A percentile compares a stretch with the other conserved stretches of the same genome.
Evolutionary conservation across 495 filamentous ascomycete genomes (phyloP).

Genomic region (Talaromyces adpressus): DNA sequence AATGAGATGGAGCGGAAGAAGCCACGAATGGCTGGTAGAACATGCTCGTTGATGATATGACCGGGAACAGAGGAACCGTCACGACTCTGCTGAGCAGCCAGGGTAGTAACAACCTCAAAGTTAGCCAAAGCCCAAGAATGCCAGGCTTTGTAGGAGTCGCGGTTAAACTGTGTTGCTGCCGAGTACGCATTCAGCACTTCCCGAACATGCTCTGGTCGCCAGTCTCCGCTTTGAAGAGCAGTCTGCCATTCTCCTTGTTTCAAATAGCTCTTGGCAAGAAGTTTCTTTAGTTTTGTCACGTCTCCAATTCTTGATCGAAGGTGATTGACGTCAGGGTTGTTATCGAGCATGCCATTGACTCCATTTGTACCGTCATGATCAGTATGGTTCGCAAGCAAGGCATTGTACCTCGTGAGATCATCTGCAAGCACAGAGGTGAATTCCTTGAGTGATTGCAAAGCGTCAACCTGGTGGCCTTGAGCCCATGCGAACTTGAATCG

Average conservation of each 20-base stretch:
- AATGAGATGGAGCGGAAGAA: conserved; percentile 95
- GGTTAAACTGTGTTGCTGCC: conserved; percentile 84
- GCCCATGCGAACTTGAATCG: conserved; percentile 95
- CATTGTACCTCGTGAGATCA: conserved; percentile 56
- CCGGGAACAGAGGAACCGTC: conserved; percentile 48
- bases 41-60: conserved; percentile 70
- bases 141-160: conserved; percentile 97
- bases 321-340: conserved; percentile 27
- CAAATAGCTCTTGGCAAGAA: conserved; percentile 91
- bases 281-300: conserved; percentile 46
- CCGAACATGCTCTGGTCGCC: conserved; percentile 63
- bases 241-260: conserved; percentile 96
- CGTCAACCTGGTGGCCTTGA: conserved; percentile 58
- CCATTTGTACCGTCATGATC: conserved; percentile 44
- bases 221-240: conserved; percentile 71
- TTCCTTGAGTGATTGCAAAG: conserved; percentile 68
- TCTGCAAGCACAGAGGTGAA: conserved; percentile 77
- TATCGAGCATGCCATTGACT: conserved; percentile 54
- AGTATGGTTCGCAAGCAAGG: conserved; percentile 40
- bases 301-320: conserved; percentile 37
- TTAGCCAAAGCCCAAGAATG: conserved; percentile 99
- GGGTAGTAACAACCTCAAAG: conserved; percentile 89
- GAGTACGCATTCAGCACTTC: conserved; percentile 77
- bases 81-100: conserved; percentile 54
- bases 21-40: conserved; percentile 87